phyloP scores from a whole-genome alignment of 163 green algal species.

The Scenedesmus sp. region DNA sequence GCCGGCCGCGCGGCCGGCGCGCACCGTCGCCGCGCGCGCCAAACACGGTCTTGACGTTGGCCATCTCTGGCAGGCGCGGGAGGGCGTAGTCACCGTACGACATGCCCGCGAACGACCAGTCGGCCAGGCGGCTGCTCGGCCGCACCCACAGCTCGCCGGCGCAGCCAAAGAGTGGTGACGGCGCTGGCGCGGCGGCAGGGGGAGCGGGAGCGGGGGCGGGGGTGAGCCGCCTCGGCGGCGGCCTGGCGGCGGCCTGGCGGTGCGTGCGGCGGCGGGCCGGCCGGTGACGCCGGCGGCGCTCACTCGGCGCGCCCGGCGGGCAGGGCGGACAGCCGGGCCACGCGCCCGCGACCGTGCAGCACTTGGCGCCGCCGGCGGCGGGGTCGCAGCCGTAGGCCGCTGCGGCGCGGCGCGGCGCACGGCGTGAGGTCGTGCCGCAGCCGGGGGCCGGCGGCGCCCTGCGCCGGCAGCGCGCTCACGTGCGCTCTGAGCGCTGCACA shows the following conservation, averaged over 20 bases:
- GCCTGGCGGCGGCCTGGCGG: neutral
- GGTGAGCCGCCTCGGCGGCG: neutral
- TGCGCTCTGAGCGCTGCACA: too few species aligned
- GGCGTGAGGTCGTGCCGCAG: too few species aligned
- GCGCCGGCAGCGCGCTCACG: too few species aligned
- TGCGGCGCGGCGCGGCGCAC: conserved; percentile 1
- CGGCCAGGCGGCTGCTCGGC: conserved; percentile 14
- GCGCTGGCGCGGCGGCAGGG: too few species aligned
- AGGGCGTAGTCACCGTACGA: conserved; percentile 43
- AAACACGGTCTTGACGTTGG: conserved; percentile 41
- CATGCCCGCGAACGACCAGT: conserved; percentile 39
- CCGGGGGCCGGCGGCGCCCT: too few species aligned
- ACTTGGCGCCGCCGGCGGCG: conserved; percentile 1
- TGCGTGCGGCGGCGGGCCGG: neutral
- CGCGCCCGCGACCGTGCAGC: conserved; percentile 12
- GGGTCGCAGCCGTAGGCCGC: conserved; percentile 29
- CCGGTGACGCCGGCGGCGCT: too few species aligned
- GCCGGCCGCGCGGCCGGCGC: too few species aligned
- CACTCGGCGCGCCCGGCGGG: conserved; percentile 15
- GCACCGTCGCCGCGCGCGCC: conserved; percentile 34
- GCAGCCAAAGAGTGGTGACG: conserved; percentile 41
- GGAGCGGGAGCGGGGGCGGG: too few species aligned
- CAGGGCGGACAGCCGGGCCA: conserved; percentile 28
- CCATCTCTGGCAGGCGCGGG: neutral
- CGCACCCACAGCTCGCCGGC: conserved; percentile 31